phyloP scores from a whole-genome alignment of 495 filamentous ascomycete species.

The Aspergillus leporis region DNA sequence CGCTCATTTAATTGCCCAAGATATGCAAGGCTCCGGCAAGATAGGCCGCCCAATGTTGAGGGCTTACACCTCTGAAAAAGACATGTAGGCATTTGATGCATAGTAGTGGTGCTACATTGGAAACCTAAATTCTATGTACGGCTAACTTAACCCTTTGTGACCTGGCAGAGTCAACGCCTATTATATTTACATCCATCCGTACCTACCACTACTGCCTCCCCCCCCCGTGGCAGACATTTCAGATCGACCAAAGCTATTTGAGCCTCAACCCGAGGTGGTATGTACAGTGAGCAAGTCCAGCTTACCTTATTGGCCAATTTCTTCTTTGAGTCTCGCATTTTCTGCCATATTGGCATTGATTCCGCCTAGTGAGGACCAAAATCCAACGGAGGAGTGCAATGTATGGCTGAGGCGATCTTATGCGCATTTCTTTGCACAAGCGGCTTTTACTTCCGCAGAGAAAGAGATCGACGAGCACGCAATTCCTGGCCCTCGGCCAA shows the following conservation, averaged over 20 bases:
- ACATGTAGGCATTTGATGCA: too few relatives aligned
- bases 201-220: slow-evolving; percentile 47
- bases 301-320: slow-evolving; percentile 29
- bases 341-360: slow-evolving; percentile 49
- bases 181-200: slow-evolving; percentile 50
- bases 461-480: slow-evolving; percentile 45
- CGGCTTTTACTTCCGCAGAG: slow-evolving; percentile 45
- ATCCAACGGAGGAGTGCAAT: slow-evolving; percentile 30
- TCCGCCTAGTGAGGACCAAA: slow-evolving; percentile 38
- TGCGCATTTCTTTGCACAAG: slow-evolving; percentile 46
- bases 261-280: slow-evolving; percentile 6
- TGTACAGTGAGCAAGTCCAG: slow-evolving; percentile 1
- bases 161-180: slow-evolving; percentile 51
- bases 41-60: too few relatives aligned
- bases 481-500: too few relatives aligned
- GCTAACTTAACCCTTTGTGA: too few relatives aligned
- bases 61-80: too few relatives aligned
- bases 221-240: slow-evolving; percentile 25
- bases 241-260: slow-evolving; percentile 30
- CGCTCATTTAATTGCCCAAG: too few relatives aligned
- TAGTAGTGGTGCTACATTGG: too few relatives aligned
- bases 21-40: too few relatives aligned
- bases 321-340: slow-evolving; percentile 44
- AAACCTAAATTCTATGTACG: too few relatives aligned
- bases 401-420: slow-evolving; percentile 39